Conservation (phyloP, 495 filamentous ascomycete species). For the Lasiosphaeris hirsuta region DNA sequence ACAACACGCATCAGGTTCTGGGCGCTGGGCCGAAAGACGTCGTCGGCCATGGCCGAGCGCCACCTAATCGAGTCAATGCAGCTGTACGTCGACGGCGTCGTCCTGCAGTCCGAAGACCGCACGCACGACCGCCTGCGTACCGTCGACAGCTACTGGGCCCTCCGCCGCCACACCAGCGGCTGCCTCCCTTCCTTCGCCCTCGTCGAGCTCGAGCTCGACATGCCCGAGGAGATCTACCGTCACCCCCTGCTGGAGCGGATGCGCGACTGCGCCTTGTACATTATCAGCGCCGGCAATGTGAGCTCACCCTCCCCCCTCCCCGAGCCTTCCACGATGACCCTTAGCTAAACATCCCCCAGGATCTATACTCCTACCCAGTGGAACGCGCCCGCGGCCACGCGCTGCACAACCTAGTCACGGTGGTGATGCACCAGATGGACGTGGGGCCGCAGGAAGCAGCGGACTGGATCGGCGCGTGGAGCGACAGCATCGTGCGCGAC, state of each 20-base stretch:
- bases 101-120: constrained; percentile 2
- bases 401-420: constrained; percentile 11
- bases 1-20: constrained; percentile 2
- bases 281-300: constrained; percentile 1
- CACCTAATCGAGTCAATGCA: constrained; percentile 9
- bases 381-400: constrained; percentile 4
- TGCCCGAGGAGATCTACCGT: constrained; percentile 1
- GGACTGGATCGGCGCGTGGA: not conserved
- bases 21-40: not conserved
- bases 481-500: not conserved
- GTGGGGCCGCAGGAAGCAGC: not conserved
- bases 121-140: not conserved
- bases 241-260: constrained; percentile 5
- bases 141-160: not conserved
- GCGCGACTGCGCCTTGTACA: not conserved
- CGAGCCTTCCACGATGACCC: not conserved
- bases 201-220: constrained; percentile 9
- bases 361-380: constrained; percentile 6
- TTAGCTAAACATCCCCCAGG: not conserved
- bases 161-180: constrained; percentile 8
- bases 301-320: not conserved
- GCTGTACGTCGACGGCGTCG: constrained; percentile 8
- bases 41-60: constrained; percentile 3
- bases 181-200: constrained; percentile 6
- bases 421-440: constrained; percentile 2